Evolutionary conservation across 208 protist species (phyloP).

Genomic region (Trypanosoma lewisi): DNA sequence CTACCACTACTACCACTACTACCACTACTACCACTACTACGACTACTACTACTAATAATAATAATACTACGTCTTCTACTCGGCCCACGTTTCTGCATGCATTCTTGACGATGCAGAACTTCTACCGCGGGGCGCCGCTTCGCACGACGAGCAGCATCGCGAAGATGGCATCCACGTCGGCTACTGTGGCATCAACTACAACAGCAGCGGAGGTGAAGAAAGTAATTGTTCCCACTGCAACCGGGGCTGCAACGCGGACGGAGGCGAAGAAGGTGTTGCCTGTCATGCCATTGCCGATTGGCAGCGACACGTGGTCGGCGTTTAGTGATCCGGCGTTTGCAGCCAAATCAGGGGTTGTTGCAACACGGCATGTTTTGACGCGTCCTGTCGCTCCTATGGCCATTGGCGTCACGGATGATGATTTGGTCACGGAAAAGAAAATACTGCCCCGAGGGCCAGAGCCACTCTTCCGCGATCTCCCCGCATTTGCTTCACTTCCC

Average conservation of each 20-base stretch:
- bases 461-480: slow-evolving; percentile 22
- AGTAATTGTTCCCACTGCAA: neutral
- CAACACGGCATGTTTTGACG: neutral
- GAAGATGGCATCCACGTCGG: neutral
- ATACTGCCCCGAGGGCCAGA: neutral
- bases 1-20: slow-evolving; percentile 13
- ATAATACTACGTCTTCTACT: too few relatives aligned
- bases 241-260: neutral
- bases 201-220: neutral
- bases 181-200: neutral
- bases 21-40: too few relatives aligned
- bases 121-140: slow-evolving; percentile 20
- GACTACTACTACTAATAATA: too few relatives aligned
- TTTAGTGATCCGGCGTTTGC: slow-evolving; percentile 9
- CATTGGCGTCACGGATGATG: slow-evolving; percentile 2
- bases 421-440: neutral
- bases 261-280: slow-evolving; percentile 10
- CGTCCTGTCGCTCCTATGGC: slow-evolving; percentile 21
- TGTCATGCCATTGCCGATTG: slow-evolving; percentile 18
- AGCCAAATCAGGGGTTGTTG: slow-evolving; percentile 13
- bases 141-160: neutral
- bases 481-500: neutral
- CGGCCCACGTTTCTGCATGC: slow-evolving; percentile 8
- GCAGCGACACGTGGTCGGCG: slow-evolving; percentile 21
- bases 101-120: slow-evolving; percentile 12